Base-by-base conservation (phyloP, 441 rosid genomes). In the Mallotus repandus region DNA sequence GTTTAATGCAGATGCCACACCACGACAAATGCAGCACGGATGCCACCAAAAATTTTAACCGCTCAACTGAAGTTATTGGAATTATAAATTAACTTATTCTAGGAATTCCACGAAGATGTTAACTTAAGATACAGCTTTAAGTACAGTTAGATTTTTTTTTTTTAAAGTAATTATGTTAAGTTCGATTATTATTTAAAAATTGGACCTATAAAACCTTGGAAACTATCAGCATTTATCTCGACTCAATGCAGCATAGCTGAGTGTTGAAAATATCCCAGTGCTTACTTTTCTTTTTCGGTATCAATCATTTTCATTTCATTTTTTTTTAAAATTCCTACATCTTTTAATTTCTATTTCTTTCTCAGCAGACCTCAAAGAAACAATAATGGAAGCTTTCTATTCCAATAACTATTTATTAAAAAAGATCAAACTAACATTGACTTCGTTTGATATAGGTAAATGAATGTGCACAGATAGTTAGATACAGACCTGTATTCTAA, bases 401-500 rank as follows among this genome's bases (percentile, higher is more conserved):
- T 18, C 50, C 48, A 32, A 5, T 10, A 59, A 18, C 54, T 16
- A 2, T 70, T 7, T 19, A 32, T 5, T 52, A 53, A 6, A 29
- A 53, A 22, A 49, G 62, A 72, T 15, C 50, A 29, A 67, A 71
- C 45, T 14, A 32, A 22, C 49, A 57, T 25, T 9, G 49, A 63
- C 57, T 46, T 71, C 45, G 46, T 21, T 53, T 69, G 16, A 70
- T 12, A 50, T 59, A 66, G 57, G 49, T 52, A 41, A 74, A 73
- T 52, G 4, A 69, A 29, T 9, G 10, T 19, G 69, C 5, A 41
- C 41, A 54, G 58, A 54, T n/a, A 54, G 19, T n/a, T 5, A 50
- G 19, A 21, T 9, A 35, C 84, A 52, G 61, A 93, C 97, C 97
- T 91, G 81, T 91, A 89, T 63, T 84, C 89, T 15, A 86, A 89